These are phyloP conservation scores for Ophiosphaerella narmari DNA, from an alignment of 2,329 filamentous ascomycete species.

Conservation along the genomic window DNA sequence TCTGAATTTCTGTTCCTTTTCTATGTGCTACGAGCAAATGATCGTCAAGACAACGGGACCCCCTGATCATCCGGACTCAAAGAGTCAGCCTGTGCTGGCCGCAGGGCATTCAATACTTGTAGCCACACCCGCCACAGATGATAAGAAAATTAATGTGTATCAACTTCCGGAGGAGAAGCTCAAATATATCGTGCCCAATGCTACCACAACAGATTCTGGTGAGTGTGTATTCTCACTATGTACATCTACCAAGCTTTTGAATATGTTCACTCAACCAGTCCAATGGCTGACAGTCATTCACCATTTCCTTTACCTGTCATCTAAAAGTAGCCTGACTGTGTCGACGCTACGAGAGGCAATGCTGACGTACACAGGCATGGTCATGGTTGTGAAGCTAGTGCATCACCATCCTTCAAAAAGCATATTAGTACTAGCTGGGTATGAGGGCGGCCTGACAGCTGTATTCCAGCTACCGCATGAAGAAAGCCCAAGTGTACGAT, in stretches of 20 bases:
- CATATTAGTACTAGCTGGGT: slow-evolving; percentile 74
- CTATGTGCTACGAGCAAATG: slow-evolving; percentile 54
- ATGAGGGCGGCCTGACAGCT: slow-evolving; percentile 80
- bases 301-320: too few species aligned
- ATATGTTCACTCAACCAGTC: too few species aligned
- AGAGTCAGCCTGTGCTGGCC: neutral
- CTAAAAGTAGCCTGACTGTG: neutral
- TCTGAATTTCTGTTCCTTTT: slow-evolving; percentile 92
- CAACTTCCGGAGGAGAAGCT: slow-evolving; percentile 75
- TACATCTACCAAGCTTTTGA: too few species aligned
- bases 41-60: neutral
- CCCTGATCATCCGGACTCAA: neutral
- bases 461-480: slow-evolving; percentile 61
- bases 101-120: slow-evolving; percentile 59
- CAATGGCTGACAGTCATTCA: too few species aligned
- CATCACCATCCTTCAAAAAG: slow-evolving; percentile 23
- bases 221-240: slow-evolving; percentile 3
- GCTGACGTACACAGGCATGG: slow-evolving; percentile 70
- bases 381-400: slow-evolving; percentile 73
- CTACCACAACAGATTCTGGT: slow-evolving; percentile 51
- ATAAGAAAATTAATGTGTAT: slow-evolving; percentile 75
- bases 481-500: slow-evolving; percentile 32
- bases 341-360: neutral
- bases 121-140: slow-evolving; percentile 69
- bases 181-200: slow-evolving; percentile 61